Conservation (phyloP, 768 basidiomycete genomes). For the Podaxis carcinomalis region DNA sequence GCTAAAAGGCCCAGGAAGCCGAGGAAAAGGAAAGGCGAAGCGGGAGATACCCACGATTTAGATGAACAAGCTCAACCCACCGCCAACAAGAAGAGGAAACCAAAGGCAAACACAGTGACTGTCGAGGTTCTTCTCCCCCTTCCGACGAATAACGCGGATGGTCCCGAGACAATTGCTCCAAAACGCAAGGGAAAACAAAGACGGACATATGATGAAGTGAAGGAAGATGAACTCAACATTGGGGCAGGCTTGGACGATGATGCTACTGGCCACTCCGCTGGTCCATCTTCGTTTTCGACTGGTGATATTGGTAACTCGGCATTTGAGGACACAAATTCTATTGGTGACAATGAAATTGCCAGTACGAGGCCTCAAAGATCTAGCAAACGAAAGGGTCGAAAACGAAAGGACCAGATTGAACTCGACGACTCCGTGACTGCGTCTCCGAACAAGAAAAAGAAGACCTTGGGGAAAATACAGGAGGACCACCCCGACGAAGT, state of each 20-base stretch:
- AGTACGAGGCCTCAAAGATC: background rate
- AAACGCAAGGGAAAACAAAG: slow-evolving; percentile 1
- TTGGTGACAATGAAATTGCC: background rate
- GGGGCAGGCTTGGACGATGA: background rate
- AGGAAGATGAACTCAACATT: slow-evolving; percentile 6
- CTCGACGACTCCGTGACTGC: background rate
- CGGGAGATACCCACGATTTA: background rate
- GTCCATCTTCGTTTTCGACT: background rate
- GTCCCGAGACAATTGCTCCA: too few relatives aligned
- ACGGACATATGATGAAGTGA: background rate
- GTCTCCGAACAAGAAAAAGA: background rate
- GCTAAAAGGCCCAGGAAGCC: slow-evolving; percentile 22
- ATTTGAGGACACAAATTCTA: background rate
- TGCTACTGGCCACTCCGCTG: background rate
- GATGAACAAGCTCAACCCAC: background rate
- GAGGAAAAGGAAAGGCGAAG: slow-evolving; percentile 22
- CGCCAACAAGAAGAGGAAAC: background rate
- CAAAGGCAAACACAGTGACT: background rate
- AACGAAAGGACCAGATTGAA: background rate
- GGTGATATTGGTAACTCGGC: too few relatives aligned
- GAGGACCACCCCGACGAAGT: background rate
- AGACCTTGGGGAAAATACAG: background rate
- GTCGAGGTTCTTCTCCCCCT: slow-evolving; percentile 2
- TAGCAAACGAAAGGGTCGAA: slow-evolving; percentile 1
- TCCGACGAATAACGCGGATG: background rate